Conservation (phyloP, 768 basidiomycete genomes). For the Rhodosporidiobolus sp. region DNA sequence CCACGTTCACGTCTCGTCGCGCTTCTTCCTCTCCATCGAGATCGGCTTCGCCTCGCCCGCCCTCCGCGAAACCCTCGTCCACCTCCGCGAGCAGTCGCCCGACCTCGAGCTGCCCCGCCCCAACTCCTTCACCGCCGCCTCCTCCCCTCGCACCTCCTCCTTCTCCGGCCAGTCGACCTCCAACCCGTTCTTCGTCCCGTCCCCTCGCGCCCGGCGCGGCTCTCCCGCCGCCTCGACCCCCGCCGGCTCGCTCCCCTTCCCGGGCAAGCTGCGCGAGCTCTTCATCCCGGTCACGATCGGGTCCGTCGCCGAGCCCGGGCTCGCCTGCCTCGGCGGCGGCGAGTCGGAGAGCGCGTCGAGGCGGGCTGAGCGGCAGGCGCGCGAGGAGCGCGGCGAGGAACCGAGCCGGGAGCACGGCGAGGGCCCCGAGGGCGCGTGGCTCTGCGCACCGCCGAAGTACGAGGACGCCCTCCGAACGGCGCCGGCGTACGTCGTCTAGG, state of each 20-base stretch:
- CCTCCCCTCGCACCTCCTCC: slow-evolving; percentile 24
- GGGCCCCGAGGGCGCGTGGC: slow-evolving; percentile 41
- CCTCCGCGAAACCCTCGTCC: slow-evolving; percentile 29
- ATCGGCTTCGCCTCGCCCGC: slow-evolving; percentile 42
- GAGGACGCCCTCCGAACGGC: slow-evolving; percentile 33
- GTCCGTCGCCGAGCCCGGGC: slow-evolving; percentile 43
- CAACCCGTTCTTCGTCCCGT: slow-evolving; percentile 41
- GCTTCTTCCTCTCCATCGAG: slow-evolving; percentile 45
- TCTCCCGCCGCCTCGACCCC: background rate
- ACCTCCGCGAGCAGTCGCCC: slow-evolving; percentile 28
- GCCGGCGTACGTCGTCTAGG: slow-evolving; percentile 39
- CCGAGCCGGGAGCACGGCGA: slow-evolving; percentile 25
- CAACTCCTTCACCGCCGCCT: slow-evolving; percentile 39
- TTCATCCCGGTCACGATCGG: slow-evolving; percentile 45
- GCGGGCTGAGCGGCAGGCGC: slow-evolving; percentile 34
- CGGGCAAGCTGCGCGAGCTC: slow-evolving; percentile 45
- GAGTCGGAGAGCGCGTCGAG: slow-evolving; percentile 26
- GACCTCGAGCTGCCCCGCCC: slow-evolving; percentile 39
- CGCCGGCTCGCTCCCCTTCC: slow-evolving; percentile 34
- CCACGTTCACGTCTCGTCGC: slow-evolving; percentile 42
- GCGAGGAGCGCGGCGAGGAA: slow-evolving; percentile 42
- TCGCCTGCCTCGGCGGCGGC: slow-evolving; percentile 34
- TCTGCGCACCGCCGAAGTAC: slow-evolving; percentile 42
- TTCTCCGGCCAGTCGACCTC: slow-evolving; percentile 30
- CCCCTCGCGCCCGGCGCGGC: background rate